Base-by-base conservation (phyloP, 192 early-diverging fungal species). In the Diversispora eburnea region DNA sequence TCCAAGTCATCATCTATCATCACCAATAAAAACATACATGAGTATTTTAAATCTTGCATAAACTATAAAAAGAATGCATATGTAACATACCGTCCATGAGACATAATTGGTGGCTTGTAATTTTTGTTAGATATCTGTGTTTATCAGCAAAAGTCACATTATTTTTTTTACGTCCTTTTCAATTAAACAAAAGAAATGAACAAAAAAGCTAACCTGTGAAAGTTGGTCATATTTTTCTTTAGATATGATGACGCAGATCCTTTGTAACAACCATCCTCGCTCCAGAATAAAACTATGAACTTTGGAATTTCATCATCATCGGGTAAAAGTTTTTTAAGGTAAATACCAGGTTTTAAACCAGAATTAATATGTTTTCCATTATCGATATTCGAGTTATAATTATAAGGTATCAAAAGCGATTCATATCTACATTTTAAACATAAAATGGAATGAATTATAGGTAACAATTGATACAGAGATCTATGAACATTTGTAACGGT, bases 211-310 rank as follows among this genome's bases (percentile, higher is more conserved):
- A 57, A 70, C 74, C 74, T 39, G 41, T 75, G 74, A 33, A 75
- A 10, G 58, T 75, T 75, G 33, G 68, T 70, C 66, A 75, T 58
- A 61, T 75, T 75, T 20, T 75, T 75, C 55, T 75, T 67, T 49
- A 15, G 19, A 22, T 70, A 48, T 4, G 67, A 67, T 19, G 74
- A 75, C 5, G 42, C 74, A 41, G 22, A 54, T 19, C 57, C 59
- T 42, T 67, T 66, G 70, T 69, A 75, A 49, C 70, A 72, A 61
- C 70, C 70, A 25, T 72, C 48, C 39, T 72, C 70, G 45, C 58
- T 59, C 70, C 74, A 75, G 25, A 46, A 54, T 52, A 75, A 70
- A 9, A 75, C 67, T 9, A 75, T 61, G 19, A 69, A 69, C 39
- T 55, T 43, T 10, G 4, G 67, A 12, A 48, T 41, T 25, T 10